phyloP scores from a whole-genome alignment of 2,329 filamentous ascomycete species.

The Colletotrichum navitas region DNA sequence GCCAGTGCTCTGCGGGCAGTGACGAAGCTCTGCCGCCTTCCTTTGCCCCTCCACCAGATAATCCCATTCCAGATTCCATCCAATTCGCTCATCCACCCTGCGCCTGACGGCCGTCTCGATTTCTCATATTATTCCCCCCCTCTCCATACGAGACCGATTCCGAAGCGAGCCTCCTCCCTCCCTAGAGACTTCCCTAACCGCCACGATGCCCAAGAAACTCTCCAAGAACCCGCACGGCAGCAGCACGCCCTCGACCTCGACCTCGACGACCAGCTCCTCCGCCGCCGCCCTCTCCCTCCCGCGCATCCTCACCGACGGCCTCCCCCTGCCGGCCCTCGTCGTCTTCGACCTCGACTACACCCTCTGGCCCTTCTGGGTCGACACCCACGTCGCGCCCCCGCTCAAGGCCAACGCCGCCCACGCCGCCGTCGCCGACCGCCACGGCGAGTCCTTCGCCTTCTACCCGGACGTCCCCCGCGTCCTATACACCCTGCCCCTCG shows the following conservation, averaged over 20 bases:
- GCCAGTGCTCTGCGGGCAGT: background rate
- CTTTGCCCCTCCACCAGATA: conserved; percentile 20
- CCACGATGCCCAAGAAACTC: conserved; percentile 51
- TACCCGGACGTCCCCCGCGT: conserved; percentile 78
- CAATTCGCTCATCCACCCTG: background rate
- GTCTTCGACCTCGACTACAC: conserved; percentile 99
- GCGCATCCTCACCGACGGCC: conserved; percentile 63
- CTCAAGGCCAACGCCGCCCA: conserved; percentile 64
- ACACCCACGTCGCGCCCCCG: conserved; percentile 87
- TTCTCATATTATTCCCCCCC: background rate
- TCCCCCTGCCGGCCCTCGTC: conserved; percentile 83
- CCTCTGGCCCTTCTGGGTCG: conserved; percentile 98
- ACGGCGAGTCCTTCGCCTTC: conserved; percentile 77
- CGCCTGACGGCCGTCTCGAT: background rate
- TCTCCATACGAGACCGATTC: background rate
- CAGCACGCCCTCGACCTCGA: conserved; percentile 43
- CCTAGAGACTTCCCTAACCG: no score
- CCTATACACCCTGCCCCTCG: conserved; percentile 68
- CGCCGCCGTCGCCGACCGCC: conserved; percentile 63
- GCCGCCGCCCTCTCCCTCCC: conserved; percentile 50
- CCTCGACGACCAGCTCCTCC: conserved; percentile 44
- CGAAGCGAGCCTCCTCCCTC: no score
- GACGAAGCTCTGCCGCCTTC: conserved; percentile 25
- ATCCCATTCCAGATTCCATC: background rate
- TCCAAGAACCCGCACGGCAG: conserved; percentile 45